phyloP scores from a whole-genome alignment of 768 basidiomycete species.

The Dacryopinax spathularia region DNA sequence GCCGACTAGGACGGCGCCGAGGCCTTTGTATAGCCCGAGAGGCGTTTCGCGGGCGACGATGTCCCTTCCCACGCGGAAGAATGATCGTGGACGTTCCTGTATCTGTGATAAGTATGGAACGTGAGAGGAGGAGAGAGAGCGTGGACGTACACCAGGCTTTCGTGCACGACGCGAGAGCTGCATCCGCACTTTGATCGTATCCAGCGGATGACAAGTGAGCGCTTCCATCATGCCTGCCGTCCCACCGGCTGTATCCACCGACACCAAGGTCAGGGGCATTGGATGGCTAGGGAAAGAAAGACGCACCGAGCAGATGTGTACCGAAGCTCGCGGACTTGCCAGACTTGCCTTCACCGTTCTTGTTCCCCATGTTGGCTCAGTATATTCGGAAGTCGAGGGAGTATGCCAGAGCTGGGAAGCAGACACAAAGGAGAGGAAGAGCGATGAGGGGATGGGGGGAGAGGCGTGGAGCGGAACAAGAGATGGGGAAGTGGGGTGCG shows the following conservation, averaged over 20 bases:
- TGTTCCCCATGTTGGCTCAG: neutral
- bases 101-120: neutral
- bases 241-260: constrained; percentile 70
- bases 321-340: neutral
- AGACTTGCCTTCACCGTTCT: neutral
- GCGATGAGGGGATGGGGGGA: neutral
- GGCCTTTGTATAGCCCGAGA: constrained; percentile 91
- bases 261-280: neutral
- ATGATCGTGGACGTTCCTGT: constrained; percentile 83
- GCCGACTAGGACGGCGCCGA: constrained; percentile 89
- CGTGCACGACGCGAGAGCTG: constrained; percentile 77
- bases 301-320: neutral
- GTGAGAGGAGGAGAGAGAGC: neutral
- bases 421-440: neutral
- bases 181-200: constrained; percentile 99
- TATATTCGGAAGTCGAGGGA: neutral
- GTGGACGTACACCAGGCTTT: constrained; percentile 59
- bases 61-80: constrained; percentile 76
- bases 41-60: constrained; percentile 88
- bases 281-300: neutral
- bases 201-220: constrained; percentile 77
- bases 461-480: neutral
- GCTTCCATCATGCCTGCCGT: constrained; percentile 90
- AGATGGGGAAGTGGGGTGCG: neutral
- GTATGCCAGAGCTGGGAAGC: neutral